phyloP scores from a whole-genome alignment of 2,329 filamentous ascomycete genomes.

The Phaeosphaeriaceae sp. region DNA sequence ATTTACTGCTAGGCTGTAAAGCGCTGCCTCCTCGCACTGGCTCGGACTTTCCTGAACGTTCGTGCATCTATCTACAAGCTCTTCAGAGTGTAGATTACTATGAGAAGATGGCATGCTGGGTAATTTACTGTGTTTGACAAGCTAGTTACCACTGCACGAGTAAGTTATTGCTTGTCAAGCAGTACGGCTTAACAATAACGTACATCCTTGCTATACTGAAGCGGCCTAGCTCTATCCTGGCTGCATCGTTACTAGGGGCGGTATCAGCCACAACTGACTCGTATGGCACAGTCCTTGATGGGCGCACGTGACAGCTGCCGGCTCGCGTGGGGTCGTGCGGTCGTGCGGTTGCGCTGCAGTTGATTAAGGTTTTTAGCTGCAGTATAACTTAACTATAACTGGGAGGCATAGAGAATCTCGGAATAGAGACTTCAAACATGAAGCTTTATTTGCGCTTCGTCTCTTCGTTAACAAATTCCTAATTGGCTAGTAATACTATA shows the following conservation, averaged over 20 bases:
- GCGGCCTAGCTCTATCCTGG: slow-evolving; percentile 1
- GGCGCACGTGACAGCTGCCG: slow-evolving; percentile 4
- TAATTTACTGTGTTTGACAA: neutral
- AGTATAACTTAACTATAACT: no score
- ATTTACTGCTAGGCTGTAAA: neutral
- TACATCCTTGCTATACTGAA: no score
- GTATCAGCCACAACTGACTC: slow-evolving; percentile 9
- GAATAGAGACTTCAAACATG: no score
- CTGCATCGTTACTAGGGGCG: slow-evolving; percentile 1
- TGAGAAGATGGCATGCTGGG: slow-evolving; percentile 1
- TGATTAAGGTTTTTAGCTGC: neutral
- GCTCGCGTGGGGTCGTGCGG: neutral
- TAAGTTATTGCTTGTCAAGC: slow-evolving; percentile 5
- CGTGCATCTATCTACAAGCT: slow-evolving; percentile 1
- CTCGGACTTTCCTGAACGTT: neutral
- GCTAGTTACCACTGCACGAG: slow-evolving; percentile 3
- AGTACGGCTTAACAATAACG: no score
- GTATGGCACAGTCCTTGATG: neutral
- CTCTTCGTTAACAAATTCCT: no score
- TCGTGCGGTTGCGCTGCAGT: neutral
- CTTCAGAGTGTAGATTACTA: neutral
- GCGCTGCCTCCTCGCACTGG: neutral
- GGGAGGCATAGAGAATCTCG: no score
- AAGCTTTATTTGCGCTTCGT: no score
- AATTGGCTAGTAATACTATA: no score